Conservation (phyloP, 345 rosid genomes). For the Pseudoturritis turrita region DNA sequence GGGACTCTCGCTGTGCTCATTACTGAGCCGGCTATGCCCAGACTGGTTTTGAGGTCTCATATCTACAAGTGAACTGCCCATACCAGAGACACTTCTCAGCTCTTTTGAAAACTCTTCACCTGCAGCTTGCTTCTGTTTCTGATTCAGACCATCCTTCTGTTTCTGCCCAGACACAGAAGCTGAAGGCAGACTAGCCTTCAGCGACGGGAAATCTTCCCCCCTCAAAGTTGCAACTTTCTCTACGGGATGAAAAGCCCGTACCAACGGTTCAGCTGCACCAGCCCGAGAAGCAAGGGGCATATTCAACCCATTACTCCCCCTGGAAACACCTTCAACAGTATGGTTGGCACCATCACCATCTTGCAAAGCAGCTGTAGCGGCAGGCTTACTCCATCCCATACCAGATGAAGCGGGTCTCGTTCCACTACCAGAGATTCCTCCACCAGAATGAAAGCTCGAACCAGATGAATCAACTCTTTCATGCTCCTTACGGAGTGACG, state of each 20-base stretch:
- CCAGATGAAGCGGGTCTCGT: slow-evolving; percentile 75
- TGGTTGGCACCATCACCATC: slow-evolving; percentile 40
- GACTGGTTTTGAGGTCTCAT: slow-evolving; percentile 60
- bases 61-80: slow-evolving; percentile 46
- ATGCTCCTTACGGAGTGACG: slow-evolving; percentile 86
- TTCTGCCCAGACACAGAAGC: slow-evolving; percentile 51
- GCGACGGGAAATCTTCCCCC: slow-evolving; percentile 95
- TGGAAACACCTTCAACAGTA: slow-evolving; percentile 44
- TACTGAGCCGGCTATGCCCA: slow-evolving; percentile 32
- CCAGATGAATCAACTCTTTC: slow-evolving; percentile 75
- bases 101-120: slow-evolving; percentile 44
- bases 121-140: slow-evolving; percentile 56
- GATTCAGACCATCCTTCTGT: slow-evolving; percentile 64
- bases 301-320: slow-evolving; percentile 41
- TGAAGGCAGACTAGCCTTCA: slow-evolving; percentile 68
- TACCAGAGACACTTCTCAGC: slow-evolving; percentile 32
- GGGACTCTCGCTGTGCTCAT: slow-evolving; percentile 36
- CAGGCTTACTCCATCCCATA: slow-evolving; percentile 91
- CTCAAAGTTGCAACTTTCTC: slow-evolving; percentile 70
- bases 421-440: slow-evolving; percentile 67
- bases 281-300: slow-evolving; percentile 49
- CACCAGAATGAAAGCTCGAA: slow-evolving; percentile 52
- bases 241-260: slow-evolving; percentile 19
- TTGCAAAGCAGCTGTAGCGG: slow-evolving; percentile 37
- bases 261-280: slow-evolving; percentile 36